Percentiles rank a stretch among this genome's conserved stretches.
Conservation (phyloP, 2,329 filamentous ascomycete species). For the Didymella pomorum region DNA sequence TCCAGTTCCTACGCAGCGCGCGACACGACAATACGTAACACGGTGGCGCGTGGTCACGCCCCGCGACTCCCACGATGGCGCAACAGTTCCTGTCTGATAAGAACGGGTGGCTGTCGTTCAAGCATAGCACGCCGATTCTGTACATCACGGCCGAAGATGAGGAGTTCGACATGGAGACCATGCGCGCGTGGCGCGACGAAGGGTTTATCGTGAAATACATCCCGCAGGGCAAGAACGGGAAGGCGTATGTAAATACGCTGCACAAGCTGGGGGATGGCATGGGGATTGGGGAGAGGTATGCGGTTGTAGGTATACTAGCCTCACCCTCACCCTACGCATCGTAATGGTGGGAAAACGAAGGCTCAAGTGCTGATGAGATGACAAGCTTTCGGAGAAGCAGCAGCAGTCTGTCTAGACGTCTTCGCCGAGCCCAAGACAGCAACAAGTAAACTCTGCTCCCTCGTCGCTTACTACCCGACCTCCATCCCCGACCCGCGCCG, state of each 20-base stretch:
- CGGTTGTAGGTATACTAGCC: constrained; percentile 63
- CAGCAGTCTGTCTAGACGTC: constrained; percentile 65
- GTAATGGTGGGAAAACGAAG: background rate
- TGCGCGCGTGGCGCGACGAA: constrained; percentile 66
- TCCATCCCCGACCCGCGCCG: constrained; percentile 62
- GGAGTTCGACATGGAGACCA: constrained; percentile 64
- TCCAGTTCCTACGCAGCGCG: background rate
- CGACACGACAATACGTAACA: background rate
- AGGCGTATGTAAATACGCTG: constrained; percentile 57
- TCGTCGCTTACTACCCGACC: constrained; percentile 70
- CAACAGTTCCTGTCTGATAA: constrained; percentile 47
- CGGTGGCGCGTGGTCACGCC: background rate
- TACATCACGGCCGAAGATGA: constrained; percentile 61
- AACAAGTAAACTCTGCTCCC: constrained; percentile 61
- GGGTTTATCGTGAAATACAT: constrained; percentile 68
- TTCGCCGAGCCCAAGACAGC: constrained; percentile 63
- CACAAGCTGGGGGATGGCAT: constrained; percentile 62
- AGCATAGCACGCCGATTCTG: constrained; percentile 55
- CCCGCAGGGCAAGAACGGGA: constrained; percentile 60
- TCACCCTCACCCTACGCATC: constrained; percentile 1
- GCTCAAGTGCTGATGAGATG: background rate
- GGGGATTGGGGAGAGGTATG: constrained; percentile 67
- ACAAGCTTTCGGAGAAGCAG: constrained; percentile 68
- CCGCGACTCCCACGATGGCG: constrained; percentile 34
- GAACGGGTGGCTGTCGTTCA: constrained; percentile 52